Base-by-base conservation (phyloP, 2,329 filamentous ascomycete species). In the Xylaria sp. region DNA sequence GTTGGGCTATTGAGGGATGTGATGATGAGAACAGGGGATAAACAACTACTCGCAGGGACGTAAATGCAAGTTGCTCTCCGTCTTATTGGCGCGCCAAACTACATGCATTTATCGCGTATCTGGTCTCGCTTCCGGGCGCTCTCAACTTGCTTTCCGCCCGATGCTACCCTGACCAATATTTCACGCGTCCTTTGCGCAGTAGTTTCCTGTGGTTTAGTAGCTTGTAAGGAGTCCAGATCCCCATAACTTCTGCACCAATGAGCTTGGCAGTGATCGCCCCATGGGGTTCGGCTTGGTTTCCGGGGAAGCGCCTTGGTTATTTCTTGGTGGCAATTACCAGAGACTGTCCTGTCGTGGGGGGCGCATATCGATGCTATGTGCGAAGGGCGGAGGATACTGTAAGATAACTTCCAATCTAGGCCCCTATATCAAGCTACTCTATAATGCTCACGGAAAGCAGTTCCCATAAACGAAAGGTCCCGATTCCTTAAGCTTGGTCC, bases 61-160 rank as follows among this genome's bases (percentile, higher is more conserved):
- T 9, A 31, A n/a, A 14, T n/a, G 23, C 12, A 14, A 4, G 15
- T 6, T 11, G 37, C 23, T 4, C n/a, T 15, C 31, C 11, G 7
- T 23, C 50, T 42, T 21, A 53, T 53, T 53, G 35, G 50, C 23
- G 50, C 50, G 50, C 50, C 23, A 53, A 53, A 38, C 35, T 28
- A 17, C 4, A n/a, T n/a, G n/a, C n/a, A n/a, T n/a, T 31, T 23
- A 46, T 25, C 42, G 21, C 25, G 12, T 15, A 12, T 12, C 21
- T 46, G 12, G 42, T 21, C 25, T 52, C 49, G 19, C 19, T 9
- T 4, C 23, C 23, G 14, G 8, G 38, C 19, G 17, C 11, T 35
- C 33, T 51, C 14, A 51, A 12, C 47, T 37, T 43, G 12, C 21
- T 4, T 9, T 45, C 11, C 11, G 12, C 45, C 14, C 45, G 45